phyloP scores from a whole-genome alignment of 2,329 filamentous ascomycete species.

The Fusarium pseudonygamai region DNA sequence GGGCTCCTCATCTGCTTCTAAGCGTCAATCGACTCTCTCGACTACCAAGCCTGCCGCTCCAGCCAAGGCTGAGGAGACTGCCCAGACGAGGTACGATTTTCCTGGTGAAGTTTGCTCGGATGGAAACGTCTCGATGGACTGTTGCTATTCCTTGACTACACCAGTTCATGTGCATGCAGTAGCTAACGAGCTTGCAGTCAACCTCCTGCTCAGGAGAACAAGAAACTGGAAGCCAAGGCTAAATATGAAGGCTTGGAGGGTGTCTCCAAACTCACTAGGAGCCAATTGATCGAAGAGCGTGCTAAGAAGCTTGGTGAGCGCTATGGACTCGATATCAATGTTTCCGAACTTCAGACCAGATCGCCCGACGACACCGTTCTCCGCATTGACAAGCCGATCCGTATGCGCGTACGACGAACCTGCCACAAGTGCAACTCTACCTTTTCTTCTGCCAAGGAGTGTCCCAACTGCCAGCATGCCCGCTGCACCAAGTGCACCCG shows the following conservation, averaged over 20 bases:
- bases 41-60: slow-evolving; percentile 28
- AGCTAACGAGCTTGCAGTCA: slow-evolving; percentile 31
- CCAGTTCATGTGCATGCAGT: not conserved
- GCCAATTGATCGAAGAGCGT: slow-evolving; percentile 65
- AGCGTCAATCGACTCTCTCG: slow-evolving; percentile 41
- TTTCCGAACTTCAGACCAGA: slow-evolving; percentile 61
- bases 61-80: slow-evolving; percentile 37
- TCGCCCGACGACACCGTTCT: slow-evolving; percentile 63
- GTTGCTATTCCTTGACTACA: not conserved
- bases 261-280: slow-evolving; percentile 56
- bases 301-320: slow-evolving; percentile 64
- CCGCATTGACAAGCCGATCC: slow-evolving; percentile 78
- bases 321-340: slow-evolving; percentile 65
- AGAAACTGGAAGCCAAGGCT: slow-evolving; percentile 40
- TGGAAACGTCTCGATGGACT: not conserved
- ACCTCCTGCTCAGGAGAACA: slow-evolving; percentile 22
- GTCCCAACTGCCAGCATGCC: slow-evolving; percentile 78
- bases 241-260: slow-evolving; percentile 46
- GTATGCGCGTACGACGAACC: slow-evolving; percentile 79
- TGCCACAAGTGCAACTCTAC: slow-evolving; percentile 84
- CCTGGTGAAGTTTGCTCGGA: not conserved
- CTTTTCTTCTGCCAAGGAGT: slow-evolving; percentile 78
- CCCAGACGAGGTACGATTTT: slow-evolving; percentile 41
- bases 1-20: slow-evolving; percentile 40
- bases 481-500: slow-evolving; percentile 84